A percentile compares a stretch with the other conserved stretches of the same genome.
Evolutionary conservation across 1,139 yeast genomes (phyloP).

Genomic region (Petasospora fabianii): DNA sequence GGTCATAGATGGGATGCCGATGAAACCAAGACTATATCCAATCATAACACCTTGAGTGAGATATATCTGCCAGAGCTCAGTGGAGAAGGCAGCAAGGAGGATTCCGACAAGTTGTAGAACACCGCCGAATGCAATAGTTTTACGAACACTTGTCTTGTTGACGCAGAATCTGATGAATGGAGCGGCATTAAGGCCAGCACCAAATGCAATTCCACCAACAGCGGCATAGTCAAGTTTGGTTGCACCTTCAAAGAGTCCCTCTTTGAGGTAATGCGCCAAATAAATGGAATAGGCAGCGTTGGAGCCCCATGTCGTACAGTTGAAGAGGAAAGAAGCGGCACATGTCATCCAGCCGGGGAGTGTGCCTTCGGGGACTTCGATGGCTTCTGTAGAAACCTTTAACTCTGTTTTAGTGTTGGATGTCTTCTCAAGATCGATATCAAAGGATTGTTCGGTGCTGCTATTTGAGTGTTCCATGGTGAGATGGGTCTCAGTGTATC

Average conservation of each 20-base stretch:
- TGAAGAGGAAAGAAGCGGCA: conserved; percentile 45
- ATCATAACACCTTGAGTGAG: conserved; percentile 61
- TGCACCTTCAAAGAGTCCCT: conserved; percentile 48
- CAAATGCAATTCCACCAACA: conserved; percentile 61
- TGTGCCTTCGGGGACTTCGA: conserved; percentile 26
- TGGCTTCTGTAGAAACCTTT: conserved; percentile 8
- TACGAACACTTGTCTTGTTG: conserved; percentile 11
- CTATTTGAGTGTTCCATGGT: conserved; percentile 2
- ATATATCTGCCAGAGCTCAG: conserved; percentile 53
- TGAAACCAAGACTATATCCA: conserved; percentile 54
- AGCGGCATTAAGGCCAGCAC: conserved; percentile 51
- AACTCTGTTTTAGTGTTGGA: conserved; percentile 1
- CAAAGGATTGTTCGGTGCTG: conserved; percentile 2
- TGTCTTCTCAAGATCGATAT: conserved; percentile 1
- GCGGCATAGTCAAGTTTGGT: conserved; percentile 54
- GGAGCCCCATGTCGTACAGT: conserved; percentile 64
- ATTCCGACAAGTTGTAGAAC: conserved; percentile 37
- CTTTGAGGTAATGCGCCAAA: conserved; percentile 47
- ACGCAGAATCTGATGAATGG: conserved; percentile 20
- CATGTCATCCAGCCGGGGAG: conserved; percentile 59
- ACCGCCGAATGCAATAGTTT: conserved; percentile 20
- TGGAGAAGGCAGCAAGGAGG: conserved; percentile 58
- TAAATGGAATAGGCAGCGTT: conserved; percentile 56
- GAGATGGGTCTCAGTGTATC: background rate
- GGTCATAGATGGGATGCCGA: conserved; percentile 50